Base-by-base conservation (phyloP, 169 alveolate genomes). In the Babesia ovis region DNA sequence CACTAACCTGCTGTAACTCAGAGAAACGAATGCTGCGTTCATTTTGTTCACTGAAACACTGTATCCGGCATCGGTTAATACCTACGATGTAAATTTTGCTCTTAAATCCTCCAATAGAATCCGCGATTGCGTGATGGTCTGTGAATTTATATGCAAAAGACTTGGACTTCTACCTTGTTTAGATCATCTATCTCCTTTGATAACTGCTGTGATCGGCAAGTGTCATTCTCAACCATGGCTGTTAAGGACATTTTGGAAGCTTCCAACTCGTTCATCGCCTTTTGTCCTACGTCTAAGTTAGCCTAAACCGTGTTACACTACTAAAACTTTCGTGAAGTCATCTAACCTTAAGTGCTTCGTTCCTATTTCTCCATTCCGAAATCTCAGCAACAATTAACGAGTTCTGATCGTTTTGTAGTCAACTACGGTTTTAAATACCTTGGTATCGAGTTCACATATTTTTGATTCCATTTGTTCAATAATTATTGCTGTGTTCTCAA, bases 61-160 rank as follows among this genome's bases (percentile, higher is more conserved):
- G 29, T 1, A 3, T 0, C 22, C 11, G 18, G 6, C 12, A 14
- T 1, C 14, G 0, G 0, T 3, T 4, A 6, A 64, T n/a, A n/a
- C 74, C 37, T 16, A 64, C 74, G 50, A 0, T 11, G 12, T 46
- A 16, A 14, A 64, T 48, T 64, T 16, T 48, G 51, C 37, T 1
- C 31, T 64, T 42, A 64, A 32, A 1, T 64, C 61, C 37, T 54
- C 74, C 9, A 64, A 61, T 16, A 64, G 27, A 1, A 64, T 2
- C 11, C 74, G 74, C 0, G 64, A 23, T 46, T 64, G 74, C n/a
- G 74, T 64, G 27, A 64, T 64, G 5, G 32, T 45, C 74, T 64
- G 50, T 1, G 18, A 31, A 23, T 20, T 8, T 8, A 27, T 50
- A 31, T 0, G 32, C 18, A n/a, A 14, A 5, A 12, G 22, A 1